These are phyloP conservation scores for Chaetomiaceae sp. DNA, from an alignment of 2,329 filamentous ascomycete genomes.

Conservation along the genomic window DNA sequence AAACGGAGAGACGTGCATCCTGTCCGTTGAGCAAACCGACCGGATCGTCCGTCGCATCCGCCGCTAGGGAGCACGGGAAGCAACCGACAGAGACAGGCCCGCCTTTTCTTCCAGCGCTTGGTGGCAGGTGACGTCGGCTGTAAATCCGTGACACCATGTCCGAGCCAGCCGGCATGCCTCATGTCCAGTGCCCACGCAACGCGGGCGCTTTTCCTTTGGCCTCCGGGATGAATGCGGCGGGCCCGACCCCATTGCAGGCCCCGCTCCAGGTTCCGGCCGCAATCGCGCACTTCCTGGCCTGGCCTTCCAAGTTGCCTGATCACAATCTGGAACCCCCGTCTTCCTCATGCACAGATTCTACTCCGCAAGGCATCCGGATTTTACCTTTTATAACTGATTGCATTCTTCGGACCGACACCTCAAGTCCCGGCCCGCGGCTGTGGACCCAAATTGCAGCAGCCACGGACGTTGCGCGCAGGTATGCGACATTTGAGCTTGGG, in stretches of 20 bases:
- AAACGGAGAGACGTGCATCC: no score
- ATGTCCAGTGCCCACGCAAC: neutral
- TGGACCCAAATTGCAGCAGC: no score
- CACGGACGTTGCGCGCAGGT: neutral
- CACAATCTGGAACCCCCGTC: neutral
- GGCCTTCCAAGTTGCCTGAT: no score
- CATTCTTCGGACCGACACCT: neutral
- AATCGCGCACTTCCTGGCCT: neutral
- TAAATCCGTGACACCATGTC: neutral
- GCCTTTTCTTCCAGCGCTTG: no score
- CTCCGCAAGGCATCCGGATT: no score
- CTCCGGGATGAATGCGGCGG: slow-evolving; percentile 16
- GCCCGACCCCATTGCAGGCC: neutral
- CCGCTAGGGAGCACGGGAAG: no score
- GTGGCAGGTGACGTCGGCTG: slow-evolving; percentile 1
- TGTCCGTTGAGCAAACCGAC: no score
- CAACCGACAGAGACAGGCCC: no score
- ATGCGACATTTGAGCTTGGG: neutral
- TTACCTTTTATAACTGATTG: no score
- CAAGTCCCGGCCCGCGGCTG: neutral
- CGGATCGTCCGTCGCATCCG: neutral
- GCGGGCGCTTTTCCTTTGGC: slow-evolving; percentile 6
- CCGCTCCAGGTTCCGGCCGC: slow-evolving; percentile 2
- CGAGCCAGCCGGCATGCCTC: neutral
- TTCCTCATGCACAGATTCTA: neutral